A percentile compares a stretch with the other conserved stretches of the same genome.
Evolutionary conservation across 1,284 basidiomycete genomes (phyloP).

Genomic region (Phellinidium pouzarii): DNA sequence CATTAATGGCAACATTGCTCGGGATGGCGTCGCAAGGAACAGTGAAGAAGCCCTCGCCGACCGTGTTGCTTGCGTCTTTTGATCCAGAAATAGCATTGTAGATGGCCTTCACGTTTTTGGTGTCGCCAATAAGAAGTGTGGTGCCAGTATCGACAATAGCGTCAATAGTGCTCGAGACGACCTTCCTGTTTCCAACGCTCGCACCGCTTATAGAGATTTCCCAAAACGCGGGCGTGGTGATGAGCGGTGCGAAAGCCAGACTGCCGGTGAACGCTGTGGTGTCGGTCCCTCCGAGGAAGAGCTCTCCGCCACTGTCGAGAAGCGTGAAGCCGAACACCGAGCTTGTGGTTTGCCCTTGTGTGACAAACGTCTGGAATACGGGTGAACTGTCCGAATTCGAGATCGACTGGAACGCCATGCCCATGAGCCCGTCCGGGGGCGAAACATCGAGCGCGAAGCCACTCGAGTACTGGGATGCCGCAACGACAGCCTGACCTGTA

Average conservation of each 20-base stretch:
- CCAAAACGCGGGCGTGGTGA: slow-evolving; percentile 26
- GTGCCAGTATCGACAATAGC: slow-evolving; percentile 33
- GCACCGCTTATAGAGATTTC: slow-evolving; percentile 24
- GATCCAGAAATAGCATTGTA: slow-evolving; percentile 41
- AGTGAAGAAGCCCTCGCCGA: slow-evolving; percentile 22
- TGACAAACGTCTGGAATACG: slow-evolving; percentile 28
- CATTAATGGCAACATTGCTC: slow-evolving; percentile 17
- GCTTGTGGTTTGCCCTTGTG: slow-evolving; percentile 28
- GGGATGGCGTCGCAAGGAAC: slow-evolving; percentile 20
- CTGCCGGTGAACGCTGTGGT: slow-evolving; percentile 14
- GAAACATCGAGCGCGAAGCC: slow-evolving; percentile 32
- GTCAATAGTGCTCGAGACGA: slow-evolving; percentile 14
- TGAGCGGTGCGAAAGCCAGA: slow-evolving; percentile 15
- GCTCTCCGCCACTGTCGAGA: slow-evolving; percentile 38
- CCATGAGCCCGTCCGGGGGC: slow-evolving; percentile 41
- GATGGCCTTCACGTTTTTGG: slow-evolving; percentile 36
- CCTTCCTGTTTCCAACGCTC: slow-evolving; percentile 20
- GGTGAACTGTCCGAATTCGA: slow-evolving; percentile 21
- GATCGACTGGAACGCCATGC: slow-evolving; percentile 26
- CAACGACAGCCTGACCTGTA: slow-evolving; percentile 29
- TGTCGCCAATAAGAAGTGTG: slow-evolving; percentile 48
- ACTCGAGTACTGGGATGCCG: slow-evolving; percentile 39
- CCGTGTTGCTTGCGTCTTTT: slow-evolving; percentile 12
- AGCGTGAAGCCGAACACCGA: slow-evolving; percentile 45
- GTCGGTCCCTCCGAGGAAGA: slow-evolving; percentile 47